phyloP scores from a whole-genome alignment of 805 yeast genomes.

The Pichia californica region DNA sequence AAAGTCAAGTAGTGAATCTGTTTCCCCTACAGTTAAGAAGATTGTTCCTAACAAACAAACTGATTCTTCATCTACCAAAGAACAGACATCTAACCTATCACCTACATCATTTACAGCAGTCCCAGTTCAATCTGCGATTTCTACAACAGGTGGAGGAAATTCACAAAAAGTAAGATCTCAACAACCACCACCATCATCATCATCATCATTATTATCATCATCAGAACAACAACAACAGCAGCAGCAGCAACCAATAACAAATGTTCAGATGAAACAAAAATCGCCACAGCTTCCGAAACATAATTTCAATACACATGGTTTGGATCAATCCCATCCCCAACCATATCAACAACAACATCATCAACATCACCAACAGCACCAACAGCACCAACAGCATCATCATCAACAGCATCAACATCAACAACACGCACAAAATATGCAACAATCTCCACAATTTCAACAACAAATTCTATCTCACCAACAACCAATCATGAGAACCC shows the following conservation, averaged over 20 bases:
- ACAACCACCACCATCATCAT: not conserved
- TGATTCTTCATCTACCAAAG: not conserved
- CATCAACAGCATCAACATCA: not conserved
- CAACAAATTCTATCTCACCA: slow-evolving; percentile 1
- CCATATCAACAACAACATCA: not conserved
- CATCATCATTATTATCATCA: too few relatives aligned
- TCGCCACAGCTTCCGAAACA: not conserved
- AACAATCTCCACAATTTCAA: slow-evolving; percentile 1
- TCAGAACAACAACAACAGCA: too few relatives aligned
- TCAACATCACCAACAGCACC: not conserved
- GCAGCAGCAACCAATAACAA: not conserved
- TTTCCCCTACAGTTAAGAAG: not conserved
- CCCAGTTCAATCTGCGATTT: not conserved
- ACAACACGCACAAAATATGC: slow-evolving; percentile 1
- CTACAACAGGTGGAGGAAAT: too few relatives aligned
- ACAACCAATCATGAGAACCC: slow-evolving; percentile 1
- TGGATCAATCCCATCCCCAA: too few relatives aligned
- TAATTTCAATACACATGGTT: too few relatives aligned
- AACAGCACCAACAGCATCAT: not conserved
- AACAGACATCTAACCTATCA: not conserved
- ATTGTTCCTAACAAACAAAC: not conserved
- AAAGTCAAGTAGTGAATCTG: not conserved
- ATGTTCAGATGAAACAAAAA: not conserved
- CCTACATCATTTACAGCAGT: not conserved
- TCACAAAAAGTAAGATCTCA: too few relatives aligned